Conservation (phyloP, 495 filamentous ascomycete species). For the Annulohypoxylon maeteangense region DNA sequence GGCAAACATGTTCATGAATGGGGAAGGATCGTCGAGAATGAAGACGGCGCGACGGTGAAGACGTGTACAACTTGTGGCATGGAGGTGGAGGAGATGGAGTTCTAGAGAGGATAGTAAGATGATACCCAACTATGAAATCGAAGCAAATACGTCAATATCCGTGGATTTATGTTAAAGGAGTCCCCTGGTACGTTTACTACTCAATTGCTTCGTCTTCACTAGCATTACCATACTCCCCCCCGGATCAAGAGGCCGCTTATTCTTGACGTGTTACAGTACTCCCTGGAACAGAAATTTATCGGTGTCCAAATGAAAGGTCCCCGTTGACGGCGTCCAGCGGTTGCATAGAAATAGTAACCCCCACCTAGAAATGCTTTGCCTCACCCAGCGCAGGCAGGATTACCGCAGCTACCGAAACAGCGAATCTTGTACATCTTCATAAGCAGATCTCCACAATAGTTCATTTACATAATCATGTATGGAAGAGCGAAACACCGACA, state of each 20-base stretch:
- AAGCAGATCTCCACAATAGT: background rate
- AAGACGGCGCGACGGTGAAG: conserved; percentile 82
- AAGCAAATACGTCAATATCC: background rate
- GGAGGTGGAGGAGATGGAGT: conserved; percentile 96
- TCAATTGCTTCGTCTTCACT: background rate
- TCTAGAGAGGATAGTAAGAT: conserved; percentile 58
- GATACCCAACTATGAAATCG: conserved; percentile 26
- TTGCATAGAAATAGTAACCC: background rate
- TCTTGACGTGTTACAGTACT: no score
- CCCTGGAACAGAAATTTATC: no score
- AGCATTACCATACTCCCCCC: background rate
- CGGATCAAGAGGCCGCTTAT: no score
- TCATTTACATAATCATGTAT: background rate
- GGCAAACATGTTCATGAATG: conserved; percentile 92
- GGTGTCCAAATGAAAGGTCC: background rate
- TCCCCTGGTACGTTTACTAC: background rate
- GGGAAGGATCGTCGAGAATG: conserved; percentile 82
- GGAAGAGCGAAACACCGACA: background rate
- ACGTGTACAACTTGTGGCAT: conserved; percentile 91
- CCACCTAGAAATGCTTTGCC: background rate
- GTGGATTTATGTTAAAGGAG: background rate
- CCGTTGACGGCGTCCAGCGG: background rate
- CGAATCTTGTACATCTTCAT: background rate
- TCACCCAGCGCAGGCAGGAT: background rate
- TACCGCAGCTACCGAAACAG: background rate